Evolutionary conservation across 306 rosid genomes (phyloP).

Genomic region (Vigna radiata): DNA sequence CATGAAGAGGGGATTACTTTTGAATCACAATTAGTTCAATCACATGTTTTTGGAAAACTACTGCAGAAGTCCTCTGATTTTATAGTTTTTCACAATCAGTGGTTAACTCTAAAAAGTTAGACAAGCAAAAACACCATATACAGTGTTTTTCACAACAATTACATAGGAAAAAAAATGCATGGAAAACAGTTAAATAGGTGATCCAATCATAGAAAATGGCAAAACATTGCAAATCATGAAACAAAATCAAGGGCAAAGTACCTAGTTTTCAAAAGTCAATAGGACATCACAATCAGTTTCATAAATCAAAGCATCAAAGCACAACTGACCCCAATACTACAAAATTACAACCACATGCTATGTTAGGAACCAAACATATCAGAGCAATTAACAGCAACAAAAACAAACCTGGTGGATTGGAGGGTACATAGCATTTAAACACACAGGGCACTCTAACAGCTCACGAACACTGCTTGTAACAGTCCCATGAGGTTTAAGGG

Average conservation of each 20-base stretch:
- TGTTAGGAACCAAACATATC: conserved; percentile 16
- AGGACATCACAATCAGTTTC: neutral
- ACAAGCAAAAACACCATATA: neutral
- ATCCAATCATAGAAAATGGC: neutral
- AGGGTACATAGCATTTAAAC: conserved; percentile 94
- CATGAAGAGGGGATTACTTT: neutral
- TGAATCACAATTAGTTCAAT: neutral
- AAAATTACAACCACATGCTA: neutral
- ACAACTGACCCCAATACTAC: neutral
- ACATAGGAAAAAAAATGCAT: too few species aligned
- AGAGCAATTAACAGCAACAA: conserved; percentile 3
- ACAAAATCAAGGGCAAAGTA: conserved; percentile 6
- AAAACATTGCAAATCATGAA: neutral
- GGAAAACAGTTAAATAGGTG: neutral
- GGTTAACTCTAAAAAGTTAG: neutral
- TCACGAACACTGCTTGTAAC: conserved; percentile 91
- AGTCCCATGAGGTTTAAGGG: conserved; percentile 59
- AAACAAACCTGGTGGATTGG: conserved; percentile 87
- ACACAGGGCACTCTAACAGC: conserved; percentile 92
- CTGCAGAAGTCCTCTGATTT: neutral
- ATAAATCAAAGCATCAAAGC: neutral
- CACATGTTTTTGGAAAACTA: neutral
- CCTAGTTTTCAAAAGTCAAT: neutral
- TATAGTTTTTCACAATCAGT: neutral
- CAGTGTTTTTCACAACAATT: too few species aligned